A percentile compares a stretch with the other conserved stretches of the same genome.
These are phyloP conservation scores for Chlamydomonas sp. DNA, from an alignment of 139 green algal genomes.

Conservation along the genomic window DNA sequence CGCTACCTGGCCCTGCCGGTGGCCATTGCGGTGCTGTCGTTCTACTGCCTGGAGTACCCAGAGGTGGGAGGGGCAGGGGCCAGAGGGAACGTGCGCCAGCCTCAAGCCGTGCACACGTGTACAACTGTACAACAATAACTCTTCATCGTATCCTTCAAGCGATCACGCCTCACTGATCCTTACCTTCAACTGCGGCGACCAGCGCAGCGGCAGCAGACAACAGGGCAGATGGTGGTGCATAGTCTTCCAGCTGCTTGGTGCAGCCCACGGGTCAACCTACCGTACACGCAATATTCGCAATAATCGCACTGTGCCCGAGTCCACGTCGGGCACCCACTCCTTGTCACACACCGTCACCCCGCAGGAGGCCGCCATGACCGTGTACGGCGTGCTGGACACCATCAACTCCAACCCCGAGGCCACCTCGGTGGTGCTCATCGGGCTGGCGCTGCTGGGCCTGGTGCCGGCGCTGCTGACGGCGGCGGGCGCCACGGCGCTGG, in stretches of 20 bases:
- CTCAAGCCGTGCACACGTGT: background rate
- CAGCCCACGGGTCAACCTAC: background rate
- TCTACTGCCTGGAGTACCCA: constrained; percentile 11
- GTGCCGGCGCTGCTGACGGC: constrained; percentile 3
- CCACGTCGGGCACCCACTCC: background rate
- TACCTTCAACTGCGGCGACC: no score
- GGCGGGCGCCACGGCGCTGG: background rate
- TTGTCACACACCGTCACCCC: background rate
- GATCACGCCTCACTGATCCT: no score
- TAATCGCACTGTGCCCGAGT: background rate
- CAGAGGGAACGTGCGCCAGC: no score
- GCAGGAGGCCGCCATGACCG: constrained; percentile 7
- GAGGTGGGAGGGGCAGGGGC: background rate
- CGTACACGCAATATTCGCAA: background rate
- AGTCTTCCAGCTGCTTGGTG: no score
- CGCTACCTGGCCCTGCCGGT: constrained; percentile 28
- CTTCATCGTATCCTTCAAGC: background rate
- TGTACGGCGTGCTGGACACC: constrained; percentile 9
- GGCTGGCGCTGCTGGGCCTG: constrained; percentile 18
- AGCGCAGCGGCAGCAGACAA: no score
- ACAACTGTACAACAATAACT: background rate
- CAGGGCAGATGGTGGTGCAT: no score
- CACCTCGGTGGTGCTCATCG: background rate
- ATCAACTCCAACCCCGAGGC: constrained; percentile 30
- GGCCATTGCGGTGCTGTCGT: constrained; percentile 14